Percentiles rank a stretch among this genome's conserved stretches.
Evolutionary conservation across 306 rosid genomes (phyloP).

Genomic region (Prunus kanzakura): DNA sequence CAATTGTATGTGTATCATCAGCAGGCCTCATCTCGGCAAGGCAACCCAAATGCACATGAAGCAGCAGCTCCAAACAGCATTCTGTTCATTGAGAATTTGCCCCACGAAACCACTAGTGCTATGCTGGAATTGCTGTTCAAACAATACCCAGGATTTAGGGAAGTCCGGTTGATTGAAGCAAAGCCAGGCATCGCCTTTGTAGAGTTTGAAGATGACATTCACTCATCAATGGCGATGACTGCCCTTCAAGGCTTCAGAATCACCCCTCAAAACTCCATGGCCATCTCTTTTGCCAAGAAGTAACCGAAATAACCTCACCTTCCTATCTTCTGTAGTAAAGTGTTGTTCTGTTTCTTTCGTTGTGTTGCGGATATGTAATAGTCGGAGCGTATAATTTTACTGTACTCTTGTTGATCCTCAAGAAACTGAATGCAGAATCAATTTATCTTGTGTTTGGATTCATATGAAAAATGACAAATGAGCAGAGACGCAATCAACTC

Average conservation of each 20-base stretch:
- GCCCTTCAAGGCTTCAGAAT: slow-evolving; percentile 93
- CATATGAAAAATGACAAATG: slow-evolving; percentile 21
- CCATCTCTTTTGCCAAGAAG: slow-evolving; percentile 89
- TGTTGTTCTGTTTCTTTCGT: slow-evolving; percentile 1
- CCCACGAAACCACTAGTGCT: slow-evolving; percentile 77
- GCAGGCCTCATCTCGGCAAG: slow-evolving; percentile 75
- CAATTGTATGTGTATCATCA: slow-evolving; percentile 7
- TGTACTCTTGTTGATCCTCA: slow-evolving; percentile 30
- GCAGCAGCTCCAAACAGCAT: slow-evolving; percentile 78
- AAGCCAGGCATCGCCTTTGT: slow-evolving; percentile 99
- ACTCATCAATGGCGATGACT: slow-evolving; percentile 94
- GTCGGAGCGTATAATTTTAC: slow-evolving; percentile 14
- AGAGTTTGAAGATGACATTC: slow-evolving; percentile 86
- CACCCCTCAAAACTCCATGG: slow-evolving; percentile 89
- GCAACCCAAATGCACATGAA: slow-evolving; percentile 59
- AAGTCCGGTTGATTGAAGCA: slow-evolving; percentile 93
- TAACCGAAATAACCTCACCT: slow-evolving; percentile 13
- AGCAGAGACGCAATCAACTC: not conserved
- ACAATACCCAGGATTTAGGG: slow-evolving; percentile 96
- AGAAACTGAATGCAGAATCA: slow-evolving; percentile 28
- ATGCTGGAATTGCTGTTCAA: slow-evolving; percentile 93
- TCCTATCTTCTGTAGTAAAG: slow-evolving; percentile 2
- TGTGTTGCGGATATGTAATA: slow-evolving; percentile 20
- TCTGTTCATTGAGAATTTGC: slow-evolving; percentile 92
- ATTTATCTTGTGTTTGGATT: slow-evolving; percentile 15